phyloP scores from a whole-genome alignment of 768 basidiomycete genomes.

The Auricularia cornea region DNA sequence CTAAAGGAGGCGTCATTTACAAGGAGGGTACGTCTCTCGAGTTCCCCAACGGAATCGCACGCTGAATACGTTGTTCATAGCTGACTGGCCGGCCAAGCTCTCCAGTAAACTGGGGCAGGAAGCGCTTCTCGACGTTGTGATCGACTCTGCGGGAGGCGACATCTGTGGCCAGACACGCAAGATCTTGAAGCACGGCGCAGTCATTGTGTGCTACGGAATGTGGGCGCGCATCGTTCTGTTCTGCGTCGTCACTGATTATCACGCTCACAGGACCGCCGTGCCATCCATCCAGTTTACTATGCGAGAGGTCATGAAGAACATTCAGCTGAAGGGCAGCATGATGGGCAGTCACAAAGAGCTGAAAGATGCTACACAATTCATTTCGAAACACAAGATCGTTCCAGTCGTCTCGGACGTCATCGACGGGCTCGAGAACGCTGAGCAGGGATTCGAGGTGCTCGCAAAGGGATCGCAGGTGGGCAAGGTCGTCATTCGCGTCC shows the following conservation, averaged over 20 bases:
- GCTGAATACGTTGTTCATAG: not conserved
- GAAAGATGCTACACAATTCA: slow-evolving; percentile 59
- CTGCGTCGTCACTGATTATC: too few species aligned
- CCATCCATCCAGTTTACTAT: slow-evolving; percentile 62
- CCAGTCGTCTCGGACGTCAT: slow-evolving; percentile 65
- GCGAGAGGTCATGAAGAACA: slow-evolving; percentile 68
- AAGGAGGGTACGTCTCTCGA: slow-evolving; percentile 41
- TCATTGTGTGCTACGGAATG: slow-evolving; percentile 62
- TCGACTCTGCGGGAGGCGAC: slow-evolving; percentile 65
- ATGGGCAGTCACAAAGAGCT: slow-evolving; percentile 80
- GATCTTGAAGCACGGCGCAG: slow-evolving; percentile 48
- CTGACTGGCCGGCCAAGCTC: slow-evolving; percentile 2
- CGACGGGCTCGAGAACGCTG: slow-evolving; percentile 54
- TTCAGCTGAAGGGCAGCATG: slow-evolving; percentile 58
- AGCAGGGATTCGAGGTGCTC: slow-evolving; percentile 64
- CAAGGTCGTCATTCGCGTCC: slow-evolving; percentile 57
- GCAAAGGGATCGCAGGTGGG: slow-evolving; percentile 63
- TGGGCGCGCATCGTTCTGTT: slow-evolving; percentile 20
- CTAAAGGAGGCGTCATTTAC: slow-evolving; percentile 70
- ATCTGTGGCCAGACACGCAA: slow-evolving; percentile 44
- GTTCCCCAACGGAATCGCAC: not conserved
- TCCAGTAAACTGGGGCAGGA: slow-evolving; percentile 11
- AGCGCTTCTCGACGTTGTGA: slow-evolving; percentile 44
- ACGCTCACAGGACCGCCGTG: slow-evolving; percentile 44
- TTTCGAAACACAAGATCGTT: slow-evolving; percentile 54